Conservation (phyloP, 2,329 filamentous ascomycete genomes). For the Conoideocrella luteorostrata region DNA sequence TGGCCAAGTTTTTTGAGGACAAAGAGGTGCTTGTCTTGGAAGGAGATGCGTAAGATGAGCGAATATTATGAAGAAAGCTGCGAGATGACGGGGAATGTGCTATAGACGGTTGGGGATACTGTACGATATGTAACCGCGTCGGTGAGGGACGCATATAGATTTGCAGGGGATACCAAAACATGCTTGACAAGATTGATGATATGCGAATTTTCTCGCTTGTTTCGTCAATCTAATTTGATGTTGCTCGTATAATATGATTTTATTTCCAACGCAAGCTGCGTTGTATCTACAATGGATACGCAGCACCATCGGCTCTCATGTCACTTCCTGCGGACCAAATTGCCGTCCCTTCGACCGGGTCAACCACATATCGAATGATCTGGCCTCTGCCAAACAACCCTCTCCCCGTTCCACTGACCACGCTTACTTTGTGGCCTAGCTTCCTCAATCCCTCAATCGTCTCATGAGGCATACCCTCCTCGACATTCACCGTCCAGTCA, state of each 20-base stretch:
- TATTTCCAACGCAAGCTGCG: no score
- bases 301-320: slow-evolving; percentile 72
- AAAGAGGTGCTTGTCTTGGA: slow-evolving; percentile 69
- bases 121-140: slow-evolving; percentile 8
- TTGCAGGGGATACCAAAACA: no score
- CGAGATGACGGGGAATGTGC: slow-evolving; percentile 22
- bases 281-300: slow-evolving; percentile 46
- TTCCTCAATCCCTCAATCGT: slow-evolving; percentile 60
- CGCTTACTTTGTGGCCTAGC: slow-evolving; percentile 67
- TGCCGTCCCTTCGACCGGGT: slow-evolving; percentile 58
- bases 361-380: slow-evolving; percentile 71
- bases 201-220: no score
- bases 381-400: slow-evolving; percentile 79
- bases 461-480: slow-evolving; percentile 70
- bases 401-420: slow-evolving; percentile 60
- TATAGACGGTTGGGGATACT: slow-evolving; percentile 5
- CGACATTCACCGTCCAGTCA: slow-evolving; percentile 65
- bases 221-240: no score
- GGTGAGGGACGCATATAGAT: no score
- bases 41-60: slow-evolving; percentile 29
- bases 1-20: slow-evolving; percentile 86
- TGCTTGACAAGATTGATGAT: no score
- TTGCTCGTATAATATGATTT: no score
- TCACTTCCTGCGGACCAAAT: slow-evolving; percentile 91
- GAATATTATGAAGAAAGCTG: slow-evolving; percentile 40